These are phyloP conservation scores for Cryptosporidium bovis DNA, from an alignment of 169 alveolate genomes.

Conservation along the genomic window DNA sequence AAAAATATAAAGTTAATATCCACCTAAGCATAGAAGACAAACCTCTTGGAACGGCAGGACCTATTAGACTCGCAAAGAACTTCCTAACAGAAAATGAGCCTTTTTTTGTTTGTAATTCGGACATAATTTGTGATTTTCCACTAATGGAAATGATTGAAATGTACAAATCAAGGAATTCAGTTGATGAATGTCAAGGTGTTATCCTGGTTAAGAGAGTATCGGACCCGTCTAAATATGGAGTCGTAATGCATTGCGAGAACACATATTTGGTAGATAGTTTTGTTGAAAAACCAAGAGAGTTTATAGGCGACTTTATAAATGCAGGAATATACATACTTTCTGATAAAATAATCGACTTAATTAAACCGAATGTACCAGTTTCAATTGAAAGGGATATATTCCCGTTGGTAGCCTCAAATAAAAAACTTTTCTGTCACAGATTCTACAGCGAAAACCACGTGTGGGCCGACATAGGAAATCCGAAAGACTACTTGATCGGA, in stretches of 20 bases:
- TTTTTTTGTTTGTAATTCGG: constrained; percentile 95
- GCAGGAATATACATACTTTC: constrained; percentile 89
- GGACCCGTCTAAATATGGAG: constrained; percentile 97
- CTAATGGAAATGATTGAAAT: constrained; percentile 91
- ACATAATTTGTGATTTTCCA: constrained; percentile 96
- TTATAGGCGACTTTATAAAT: constrained; percentile 89
- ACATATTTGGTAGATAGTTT: constrained; percentile 86
- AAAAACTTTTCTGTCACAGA: constrained; percentile 80
- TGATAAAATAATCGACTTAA: constrained; percentile 87
- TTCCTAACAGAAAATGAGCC: constrained; percentile 84
- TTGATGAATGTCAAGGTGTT: constrained; percentile 79
- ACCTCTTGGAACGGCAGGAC: constrained; percentile 97
- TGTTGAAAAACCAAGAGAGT: constrained; percentile 94
- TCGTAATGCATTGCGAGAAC: constrained; percentile 90
- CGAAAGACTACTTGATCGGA: constrained; percentile 90
- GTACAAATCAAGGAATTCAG: constrained; percentile 90
- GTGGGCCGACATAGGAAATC: constrained; percentile 95
- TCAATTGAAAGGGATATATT: constrained; percentile 95
- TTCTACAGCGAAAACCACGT: constrained; percentile 87
- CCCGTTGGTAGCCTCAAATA: constrained; percentile 92
- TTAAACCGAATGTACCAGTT: constrained; percentile 87
- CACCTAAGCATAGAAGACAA: constrained; percentile 92
- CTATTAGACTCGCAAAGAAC: constrained; percentile 89
- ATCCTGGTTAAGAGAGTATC: constrained; percentile 90
- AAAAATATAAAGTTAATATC: constrained; percentile 89